phyloP scores from a whole-genome alignment of 2,329 filamentous ascomycete species.

The Claviceps purpurea region DNA sequence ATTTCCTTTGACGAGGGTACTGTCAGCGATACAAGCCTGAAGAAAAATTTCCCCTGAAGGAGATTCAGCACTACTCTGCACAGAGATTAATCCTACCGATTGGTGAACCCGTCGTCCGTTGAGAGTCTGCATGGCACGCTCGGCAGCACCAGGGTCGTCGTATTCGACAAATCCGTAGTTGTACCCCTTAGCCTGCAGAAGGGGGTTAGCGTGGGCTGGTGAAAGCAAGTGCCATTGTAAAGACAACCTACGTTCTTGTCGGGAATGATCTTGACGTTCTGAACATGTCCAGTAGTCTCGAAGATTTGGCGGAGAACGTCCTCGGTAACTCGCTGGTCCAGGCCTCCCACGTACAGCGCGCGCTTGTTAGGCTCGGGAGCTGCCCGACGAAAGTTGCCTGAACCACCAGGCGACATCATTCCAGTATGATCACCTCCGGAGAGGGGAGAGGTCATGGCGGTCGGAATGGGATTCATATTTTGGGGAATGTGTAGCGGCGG shows the following conservation, averaged over 20 bases:
- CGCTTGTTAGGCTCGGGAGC: slow-evolving; percentile 98
- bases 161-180: slow-evolving; percentile 99
- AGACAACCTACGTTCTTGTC: slow-evolving; percentile 90
- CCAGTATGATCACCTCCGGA: slow-evolving; percentile 48
- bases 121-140: slow-evolving; percentile 92
- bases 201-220: slow-evolving; percentile 18
- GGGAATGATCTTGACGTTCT: slow-evolving; percentile 98
- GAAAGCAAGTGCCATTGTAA: slow-evolving; percentile 2
- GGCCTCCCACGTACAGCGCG: slow-evolving; percentile 85
- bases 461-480: slow-evolving; percentile 91
- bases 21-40: slow-evolving; percentile 4
- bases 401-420: slow-evolving; percentile 76
- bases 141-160: slow-evolving; percentile 90
- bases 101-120: slow-evolving; percentile 94
- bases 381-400: slow-evolving; percentile 72
- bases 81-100: slow-evolving; percentile 44
- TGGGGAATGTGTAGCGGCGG: slow-evolving; percentile 88
- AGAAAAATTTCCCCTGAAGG: no score
- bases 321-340: slow-evolving; percentile 91
- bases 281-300: slow-evolving; percentile 94
- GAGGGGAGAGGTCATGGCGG: slow-evolving; percentile 80
- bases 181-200: slow-evolving; percentile 70
- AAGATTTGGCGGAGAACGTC: slow-evolving; percentile 96
- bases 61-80: neutral
- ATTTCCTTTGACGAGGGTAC: slow-evolving; percentile 57